Evolutionary conservation across 352 stramenopile species (phyloP).

Genomic region (Pythium guiyangense): DNA sequence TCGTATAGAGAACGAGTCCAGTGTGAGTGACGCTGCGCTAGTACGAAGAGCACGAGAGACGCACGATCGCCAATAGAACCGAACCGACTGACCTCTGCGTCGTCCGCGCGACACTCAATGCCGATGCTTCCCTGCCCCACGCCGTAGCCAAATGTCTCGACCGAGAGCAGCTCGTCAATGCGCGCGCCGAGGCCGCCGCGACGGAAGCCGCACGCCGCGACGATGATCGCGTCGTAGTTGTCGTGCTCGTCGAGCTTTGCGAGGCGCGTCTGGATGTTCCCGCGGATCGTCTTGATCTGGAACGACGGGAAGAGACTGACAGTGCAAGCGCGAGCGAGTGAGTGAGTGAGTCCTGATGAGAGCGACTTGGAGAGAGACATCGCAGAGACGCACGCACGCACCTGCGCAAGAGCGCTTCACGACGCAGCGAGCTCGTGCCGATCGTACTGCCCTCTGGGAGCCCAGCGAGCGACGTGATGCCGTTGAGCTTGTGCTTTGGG

Average conservation of each 20-base stretch:
- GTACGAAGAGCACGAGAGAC: not conserved
- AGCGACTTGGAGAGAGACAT: not conserved
- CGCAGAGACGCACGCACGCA: not conserved
- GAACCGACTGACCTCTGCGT: slow-evolving; percentile 13
- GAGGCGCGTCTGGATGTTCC: slow-evolving; percentile 87
- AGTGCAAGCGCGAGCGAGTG: not conserved
- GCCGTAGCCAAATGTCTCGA: slow-evolving; percentile 74
- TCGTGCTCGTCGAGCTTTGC: slow-evolving; percentile 81
- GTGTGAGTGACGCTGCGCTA: no score
- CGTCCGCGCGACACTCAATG: slow-evolving; percentile 73
- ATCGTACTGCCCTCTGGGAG: slow-evolving; percentile 70
- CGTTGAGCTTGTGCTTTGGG: slow-evolving; percentile 76
- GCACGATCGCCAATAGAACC: no score
- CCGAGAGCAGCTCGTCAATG: slow-evolving; percentile 71
- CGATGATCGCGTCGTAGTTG: slow-evolving; percentile 85
- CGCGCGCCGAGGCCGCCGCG: slow-evolving; percentile 62
- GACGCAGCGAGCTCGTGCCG: slow-evolving; percentile 79
- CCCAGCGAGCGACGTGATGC: slow-evolving; percentile 40
- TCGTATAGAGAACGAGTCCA: no score
- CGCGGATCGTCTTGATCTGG: slow-evolving; percentile 79
- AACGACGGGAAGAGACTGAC: slow-evolving; percentile 59
- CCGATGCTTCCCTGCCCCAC: slow-evolving; percentile 86
- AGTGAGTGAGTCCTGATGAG: not conserved
- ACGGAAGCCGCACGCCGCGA: slow-evolving; percentile 80
- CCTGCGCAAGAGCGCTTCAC: slow-evolving; percentile 65